phyloP scores from a whole-genome alignment of 306 rosid genomes.

The Canavalia gladiata region DNA sequence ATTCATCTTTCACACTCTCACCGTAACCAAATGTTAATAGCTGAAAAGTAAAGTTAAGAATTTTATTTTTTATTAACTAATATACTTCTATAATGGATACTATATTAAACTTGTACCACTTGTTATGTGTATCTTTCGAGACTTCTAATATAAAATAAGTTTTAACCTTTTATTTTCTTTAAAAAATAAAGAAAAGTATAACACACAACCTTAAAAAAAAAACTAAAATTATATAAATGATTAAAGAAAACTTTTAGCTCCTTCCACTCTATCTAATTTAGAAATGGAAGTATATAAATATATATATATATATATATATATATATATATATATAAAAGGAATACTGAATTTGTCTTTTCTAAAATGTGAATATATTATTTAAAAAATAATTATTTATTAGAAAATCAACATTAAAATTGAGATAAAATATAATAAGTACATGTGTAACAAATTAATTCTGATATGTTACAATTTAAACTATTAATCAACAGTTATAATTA shows the following conservation, averaged over 20 bases:
- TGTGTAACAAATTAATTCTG: too few relatives aligned
- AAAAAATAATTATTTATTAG: too few relatives aligned
- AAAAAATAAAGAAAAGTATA: neutral
- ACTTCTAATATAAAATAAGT: slow-evolving; percentile 10
- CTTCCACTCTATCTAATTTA: neutral
- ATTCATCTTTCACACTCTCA: slow-evolving; percentile 21
- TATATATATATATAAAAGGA: too few relatives aligned
- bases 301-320: too few relatives aligned
- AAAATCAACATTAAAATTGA: too few relatives aligned
- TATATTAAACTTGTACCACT: slow-evolving; percentile 25
- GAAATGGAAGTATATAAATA: neutral
- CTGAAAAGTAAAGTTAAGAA: slow-evolving; percentile 56
- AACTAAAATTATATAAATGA: neutral
- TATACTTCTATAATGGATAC: slow-evolving; percentile 6
- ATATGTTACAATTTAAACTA: too few relatives aligned
- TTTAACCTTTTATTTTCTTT: slow-evolving; percentile 11
- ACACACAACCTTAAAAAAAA: neutral
- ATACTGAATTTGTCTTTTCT: neutral
- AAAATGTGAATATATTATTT: too few relatives aligned
- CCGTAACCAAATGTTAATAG: slow-evolving; percentile 32
- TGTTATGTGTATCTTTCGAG: slow-evolving; percentile 26
- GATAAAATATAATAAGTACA: too few relatives aligned
- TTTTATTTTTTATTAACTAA: slow-evolving; percentile 39
- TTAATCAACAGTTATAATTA: too few relatives aligned
- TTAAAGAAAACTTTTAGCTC: neutral